Evolutionary conservation across 148 eudicot genomes (phyloP), one percentile per base, ranked within the genome.

Genomic region (Rhododendron ovatum): DNA sequence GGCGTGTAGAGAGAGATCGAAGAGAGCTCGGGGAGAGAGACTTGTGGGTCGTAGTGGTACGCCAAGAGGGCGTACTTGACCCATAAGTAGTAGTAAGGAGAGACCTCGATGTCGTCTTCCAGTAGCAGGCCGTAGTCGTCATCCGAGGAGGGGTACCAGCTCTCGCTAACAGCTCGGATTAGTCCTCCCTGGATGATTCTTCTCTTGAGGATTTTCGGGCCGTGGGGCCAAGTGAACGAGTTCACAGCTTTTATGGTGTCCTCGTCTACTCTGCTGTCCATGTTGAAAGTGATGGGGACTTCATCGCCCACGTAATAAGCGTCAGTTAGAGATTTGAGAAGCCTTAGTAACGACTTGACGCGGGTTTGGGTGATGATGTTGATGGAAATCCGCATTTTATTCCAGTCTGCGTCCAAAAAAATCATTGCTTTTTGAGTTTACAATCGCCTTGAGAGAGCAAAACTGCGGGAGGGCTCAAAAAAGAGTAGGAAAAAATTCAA

Each of bases 131-230:
- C 98, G n/a, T 86, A 96, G 82, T 96, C 95, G 65, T 96, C 94
- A 26, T 96, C 98, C 6, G 98, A 94, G 11, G 98, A 81, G 1
- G 99, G 99, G 87, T 96, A 96, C 99, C 99, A 96, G 71, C 98
- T 94, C 85, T 96, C 99, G 61, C 99, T 96, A 2, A 96, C 99
- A 1, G 99, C 99, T 5, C 98, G 94, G 55, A 96, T 94, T 0
- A 96, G 91, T 17, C 99, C 99, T 78, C 99, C 99, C 86, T 95
- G 99, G 92, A 96, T 95, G 91, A 96, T 96, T 53, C 99, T 86
- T 45, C 99, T 87, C 26, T 94, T 89, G 3, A 93, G 83, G 63
- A 89, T 92, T 89, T 96, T 96, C 3, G 93, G 85, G 0, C 99
- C 98, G 48, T 96, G 98, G 6, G 98, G 91, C 99, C 99, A 96